Percentiles rank a stretch among this genome's conserved stretches.
phyloP scores from a whole-genome alignment of 768 basidiomycete species.

The Boletus vinaceobasis region DNA sequence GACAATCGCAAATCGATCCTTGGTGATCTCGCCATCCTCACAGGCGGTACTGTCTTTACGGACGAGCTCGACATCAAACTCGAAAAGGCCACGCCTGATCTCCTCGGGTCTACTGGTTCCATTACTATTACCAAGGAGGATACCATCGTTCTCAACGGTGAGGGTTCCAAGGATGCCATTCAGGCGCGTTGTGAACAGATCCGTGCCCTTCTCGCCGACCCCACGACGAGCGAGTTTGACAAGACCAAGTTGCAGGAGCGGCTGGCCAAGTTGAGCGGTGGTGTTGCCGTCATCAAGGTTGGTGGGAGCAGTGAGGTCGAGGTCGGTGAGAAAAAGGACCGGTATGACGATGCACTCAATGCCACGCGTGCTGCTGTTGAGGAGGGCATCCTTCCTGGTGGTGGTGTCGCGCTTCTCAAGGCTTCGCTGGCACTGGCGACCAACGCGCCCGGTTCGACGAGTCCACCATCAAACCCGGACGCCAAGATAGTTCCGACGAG shows the following conservation, averaged over 20 bases:
- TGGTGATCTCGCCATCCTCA: conserved; percentile 94
- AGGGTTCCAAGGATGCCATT: conserved; percentile 86
- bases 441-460: conserved; percentile 42
- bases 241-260: conserved; percentile 94
- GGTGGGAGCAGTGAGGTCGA: conserved; percentile 93
- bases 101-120: conserved; percentile 1
- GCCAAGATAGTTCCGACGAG: conserved; percentile 68
- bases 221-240: conserved; percentile 91
- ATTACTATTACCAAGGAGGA: conserved; percentile 98
- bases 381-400: conserved; percentile 97
- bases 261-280: conserved; percentile 91
- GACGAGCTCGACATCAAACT: conserved; percentile 97
- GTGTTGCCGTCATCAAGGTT: conserved; percentile 98
- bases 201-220: conserved; percentile 74
- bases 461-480: conserved; percentile 48
- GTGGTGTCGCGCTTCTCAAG: conserved; percentile 90
- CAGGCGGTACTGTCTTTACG: conserved; percentile 96
- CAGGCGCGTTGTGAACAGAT: conserved; percentile 96
- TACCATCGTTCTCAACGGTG: conserved; percentile 93
- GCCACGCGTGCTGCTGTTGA: conserved; percentile 98
- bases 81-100: conserved; percentile 62
- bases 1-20: conserved; percentile 99
- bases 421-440: conserved; percentile 70
- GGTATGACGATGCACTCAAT: conserved; percentile 95
- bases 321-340: conserved; percentile 99